Base-by-base conservation (phyloP, 2,329 filamentous ascomycete species). In the Cladophialophora carrionii region DNA sequence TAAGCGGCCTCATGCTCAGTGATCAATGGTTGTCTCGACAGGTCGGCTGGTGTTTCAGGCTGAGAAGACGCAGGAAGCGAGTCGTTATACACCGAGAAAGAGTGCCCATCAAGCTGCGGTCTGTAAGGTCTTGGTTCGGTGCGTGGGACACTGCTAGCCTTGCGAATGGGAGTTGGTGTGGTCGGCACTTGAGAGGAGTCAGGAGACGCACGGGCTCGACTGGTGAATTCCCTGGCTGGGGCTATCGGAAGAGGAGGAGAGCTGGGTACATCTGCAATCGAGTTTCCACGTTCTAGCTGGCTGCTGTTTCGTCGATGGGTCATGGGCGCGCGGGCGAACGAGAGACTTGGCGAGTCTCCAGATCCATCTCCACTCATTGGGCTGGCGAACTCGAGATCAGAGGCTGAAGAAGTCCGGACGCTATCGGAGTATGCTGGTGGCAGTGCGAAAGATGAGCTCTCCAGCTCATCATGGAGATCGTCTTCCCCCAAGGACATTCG, bases 41-140 rank as follows among this genome's bases (percentile, higher is more conserved):
- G 65, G 51, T 72, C 70, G 4, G 68, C 69, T 17, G 71, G 71
- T n/a, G 70, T 72, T 48, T 70, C 70, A 20, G 71, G 71, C 37
- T 72, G 71, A 24, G 59, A 56, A 20, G 34, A 34, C 9, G 64
- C 59, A 29, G 69, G 66, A 34, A 71, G 49, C 24, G 66, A 70
- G 56, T 72, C 70, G 49, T 71, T 69, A 49, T 71, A 72, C 26
- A 72, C 69, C 2, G 66, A 67, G 53, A 71, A 72, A 10, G 66
- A 37, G 41, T 55, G 63, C 7, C 65, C 64, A 46, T 72, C 70
- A 7, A 71, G 58, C 57, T 52, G 65, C 53, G 63, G 63, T 49
- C 63, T 26, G 17, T 57, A 63, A 22, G 32, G 60, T 31, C 54
- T 59, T 20, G 68, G 57, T 52, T 68, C 66, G 12, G 68, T 68